Evolutionary conservation across 2,329 filamentous ascomycete genomes (phyloP).

Genomic region (Chaetothyriales sp.): DNA sequence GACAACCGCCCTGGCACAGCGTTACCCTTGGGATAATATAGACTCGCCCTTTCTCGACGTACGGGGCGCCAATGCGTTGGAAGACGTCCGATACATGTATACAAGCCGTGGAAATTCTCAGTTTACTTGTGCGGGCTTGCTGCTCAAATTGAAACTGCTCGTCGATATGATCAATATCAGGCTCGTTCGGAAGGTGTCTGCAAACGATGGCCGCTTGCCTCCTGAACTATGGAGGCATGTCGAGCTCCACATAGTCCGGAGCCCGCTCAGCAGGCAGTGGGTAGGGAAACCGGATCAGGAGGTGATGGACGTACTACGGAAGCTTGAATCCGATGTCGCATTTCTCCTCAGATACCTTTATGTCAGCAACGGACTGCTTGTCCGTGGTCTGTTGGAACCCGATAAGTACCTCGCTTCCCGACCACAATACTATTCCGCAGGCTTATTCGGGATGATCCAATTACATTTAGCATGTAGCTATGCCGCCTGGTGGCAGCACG

Average conservation of each 20-base stretch:
- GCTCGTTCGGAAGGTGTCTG: conserved; percentile 9
- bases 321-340: conserved; percentile 18
- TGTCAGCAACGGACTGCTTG: conserved; percentile 19
- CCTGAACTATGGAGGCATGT: conserved; percentile 21
- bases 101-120: conserved; percentile 9
- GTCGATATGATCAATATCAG: conserved; percentile 22
- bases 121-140: conserved; percentile 17
- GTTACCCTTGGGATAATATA: conserved; percentile 27
- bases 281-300: conserved; percentile 5
- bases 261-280: conserved; percentile 11
- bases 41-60: conserved; percentile 26
- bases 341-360: conserved; percentile 15
- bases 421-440: conserved; percentile 6
- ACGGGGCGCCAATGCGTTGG: conserved; percentile 30
- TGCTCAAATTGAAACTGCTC: conserved; percentile 27
- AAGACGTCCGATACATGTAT: conserved; percentile 19
- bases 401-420: conserved; percentile 13
- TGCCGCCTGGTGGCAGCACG: conserved; percentile 17
- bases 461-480: conserved; percentile 16
- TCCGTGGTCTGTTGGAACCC: conserved; percentile 17
- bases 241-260: conserved; percentile 13
- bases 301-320: conserved; percentile 10
- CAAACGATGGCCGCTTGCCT: conserved; percentile 12
- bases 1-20: conserved; percentile 11
- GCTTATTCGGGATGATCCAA: conserved; percentile 16